Percentiles rank a stretch among this genome's conserved stretches.
Evolutionary conservation across 306 rosid genomes (phyloP).

Genomic region (Glycine soja): DNA sequence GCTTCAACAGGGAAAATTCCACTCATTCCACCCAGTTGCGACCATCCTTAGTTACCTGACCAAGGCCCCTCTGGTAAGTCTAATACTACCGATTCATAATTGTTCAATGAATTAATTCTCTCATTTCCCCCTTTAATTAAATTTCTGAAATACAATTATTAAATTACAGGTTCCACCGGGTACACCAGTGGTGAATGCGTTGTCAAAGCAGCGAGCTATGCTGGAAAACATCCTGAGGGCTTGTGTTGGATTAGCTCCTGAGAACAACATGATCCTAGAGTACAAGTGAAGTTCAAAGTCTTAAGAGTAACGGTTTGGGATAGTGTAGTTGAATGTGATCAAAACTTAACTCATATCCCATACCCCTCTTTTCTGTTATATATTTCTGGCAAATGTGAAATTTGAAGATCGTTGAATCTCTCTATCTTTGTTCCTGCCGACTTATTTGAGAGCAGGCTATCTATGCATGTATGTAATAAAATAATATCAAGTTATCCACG

Average conservation of each 20-base stretch:
- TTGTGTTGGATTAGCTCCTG: conserved; percentile 98
- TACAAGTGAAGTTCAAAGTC: conserved; percentile 71
- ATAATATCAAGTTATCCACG: conserved; percentile 8
- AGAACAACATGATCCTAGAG: conserved; percentile 97
- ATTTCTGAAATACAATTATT: neutral
- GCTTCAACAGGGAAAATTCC: conserved; percentile 74
- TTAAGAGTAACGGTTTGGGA: conserved; percentile 14
- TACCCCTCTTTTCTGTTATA: conserved; percentile 1
- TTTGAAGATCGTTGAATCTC: neutral
- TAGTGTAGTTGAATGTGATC: conserved; percentile 1
- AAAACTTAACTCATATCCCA: conserved; percentile 2
- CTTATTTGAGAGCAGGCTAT: conserved; percentile 52
- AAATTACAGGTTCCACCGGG: conserved; percentile 88
- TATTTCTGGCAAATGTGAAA: conserved; percentile 28
- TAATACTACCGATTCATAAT: no score
- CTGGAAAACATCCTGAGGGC: conserved; percentile 94
- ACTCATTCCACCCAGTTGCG: conserved; percentile 97
- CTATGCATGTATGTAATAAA: conserved; percentile 36
- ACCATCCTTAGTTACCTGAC: conserved; percentile 92
- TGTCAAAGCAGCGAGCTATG: conserved; percentile 96
- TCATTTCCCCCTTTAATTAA: no score
- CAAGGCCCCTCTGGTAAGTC: conserved; percentile 96
- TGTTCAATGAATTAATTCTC: no score
- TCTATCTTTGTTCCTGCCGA: conserved; percentile 39
- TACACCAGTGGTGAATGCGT: conserved; percentile 95